Base-by-base conservation (phyloP, 345 rosid species). In the Aurinia saxatilis region DNA sequence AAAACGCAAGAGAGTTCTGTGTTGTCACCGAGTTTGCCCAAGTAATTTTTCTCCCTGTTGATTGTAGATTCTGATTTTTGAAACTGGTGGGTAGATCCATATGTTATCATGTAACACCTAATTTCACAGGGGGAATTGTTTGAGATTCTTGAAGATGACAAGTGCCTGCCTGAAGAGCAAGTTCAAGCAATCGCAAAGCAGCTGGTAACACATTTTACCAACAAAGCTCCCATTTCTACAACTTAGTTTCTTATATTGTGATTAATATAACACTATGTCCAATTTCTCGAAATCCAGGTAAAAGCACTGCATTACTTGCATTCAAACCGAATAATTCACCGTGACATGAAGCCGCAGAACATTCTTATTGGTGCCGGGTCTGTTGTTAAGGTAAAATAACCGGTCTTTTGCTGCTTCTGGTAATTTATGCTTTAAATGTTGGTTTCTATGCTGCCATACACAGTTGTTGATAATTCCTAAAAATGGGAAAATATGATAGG, bases 281-380 rank as follows among this genome's bases (percentile, higher is more conserved):
- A 41, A 54, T 30, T 53, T 39, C 57, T 48, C 8, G 8, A 42
- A 60, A 36, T 80, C 31, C 74, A 92, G 98, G 97, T 93, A 66
- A 82, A 79, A 73, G 99, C 99, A 2, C 61, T 93, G 74, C 88
- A 93, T 74, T 93, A 93, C 72, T 66, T 93, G 81, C 99, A 93
- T 72, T 90, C 99, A 15, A 93, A 93, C 59, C 97, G 99, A 60
- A 93, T 93, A 63, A 93, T 93, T 47, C 99, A 93, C 75, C 91
- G 97, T 54, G 99, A 93, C 67, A 87, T 93, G 99, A 93, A 93
- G 79, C 99, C 99, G n/a, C 99, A 93, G 55, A 93, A 93, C 80
- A 93, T 93, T 71, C 90, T 90, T 59, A 90, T 93, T 51, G 93
- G 99, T 72, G 86, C 97, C 63, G 95, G 93, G 8, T 84, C 97